Evolutionary conservation across 2,329 filamentous ascomycete species (phyloP), one percentile per base, ranked within the genome.

Genomic region (Botryotinia convoluta): DNA sequence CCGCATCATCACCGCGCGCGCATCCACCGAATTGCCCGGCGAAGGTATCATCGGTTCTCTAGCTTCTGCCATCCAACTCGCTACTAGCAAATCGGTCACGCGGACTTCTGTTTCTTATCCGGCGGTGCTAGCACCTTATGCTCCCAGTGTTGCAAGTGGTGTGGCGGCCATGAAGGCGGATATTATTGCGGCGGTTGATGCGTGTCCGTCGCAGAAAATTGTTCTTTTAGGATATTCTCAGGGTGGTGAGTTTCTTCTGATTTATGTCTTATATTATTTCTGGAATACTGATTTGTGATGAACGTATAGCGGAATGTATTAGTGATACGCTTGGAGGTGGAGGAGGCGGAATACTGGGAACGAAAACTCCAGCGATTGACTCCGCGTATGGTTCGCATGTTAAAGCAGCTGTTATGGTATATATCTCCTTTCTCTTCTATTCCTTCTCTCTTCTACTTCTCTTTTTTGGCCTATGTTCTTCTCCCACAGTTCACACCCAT

Each of bases 111-210:
- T 69, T 2, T 29, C 26, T 1, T 69, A 69, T 29, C 67, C 67
- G 1, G 67, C 67, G 6, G 0, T 69, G 10, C 67, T 69, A n/a
- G 18, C 16, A 1, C 67, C 67, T 1, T 69, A 69, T 26, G n/a
- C 35, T 4, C 51, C 67, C 8, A 69, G 67, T 32, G 67, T 69
- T n/a, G 67, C 67, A n/a, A 69, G 51, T 32, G 67, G 67, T 3
- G 67, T 69, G 4, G 67, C 67, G n/a, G 67, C 67, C 1, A 69
- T 69, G 67, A 69, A 59, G 22, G 10, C 37, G 5, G 67, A 67
- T 67, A 39, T 69, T 14, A 44, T 60, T 3, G 64, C 67, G 18
- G 67, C 67, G 14, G 51, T 69, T 2, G 51, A 69, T 12, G 67
- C 67, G 18, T 69, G 67, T 35, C 67, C 67, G 10, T 8, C 26